phyloP scores from a whole-genome alignment of 352 stramenopile genomes.

The Globisporangium okanoganense region DNA sequence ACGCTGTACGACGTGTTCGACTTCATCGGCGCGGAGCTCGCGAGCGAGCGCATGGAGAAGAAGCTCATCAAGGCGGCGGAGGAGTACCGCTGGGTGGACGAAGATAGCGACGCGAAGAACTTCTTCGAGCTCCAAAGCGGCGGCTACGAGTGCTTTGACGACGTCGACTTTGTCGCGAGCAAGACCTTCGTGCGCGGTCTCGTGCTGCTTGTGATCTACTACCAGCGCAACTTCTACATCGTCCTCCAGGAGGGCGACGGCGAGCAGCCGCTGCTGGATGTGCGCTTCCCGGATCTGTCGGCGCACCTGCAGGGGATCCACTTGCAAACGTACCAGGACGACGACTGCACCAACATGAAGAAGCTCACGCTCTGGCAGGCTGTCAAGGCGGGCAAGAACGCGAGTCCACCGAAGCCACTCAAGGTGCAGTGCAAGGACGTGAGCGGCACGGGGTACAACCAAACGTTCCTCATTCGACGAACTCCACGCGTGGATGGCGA shows the following conservation, averaged over 20 bases:
- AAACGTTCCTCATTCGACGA: conserved; percentile 82
- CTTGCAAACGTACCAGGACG: conserved; percentile 75
- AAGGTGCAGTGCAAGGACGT: conserved; percentile 84
- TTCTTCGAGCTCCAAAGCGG: conserved; percentile 94
- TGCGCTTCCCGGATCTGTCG: conserved; percentile 92
- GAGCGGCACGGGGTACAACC: conserved; percentile 75
- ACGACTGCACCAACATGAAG: conserved; percentile 85
- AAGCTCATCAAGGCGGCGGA: conserved; percentile 83
- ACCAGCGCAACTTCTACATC: conserved; percentile 88
- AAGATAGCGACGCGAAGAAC: conserved; percentile 62
- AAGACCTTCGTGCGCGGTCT: conserved; percentile 85
- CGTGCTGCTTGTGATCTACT: conserved; percentile 83
- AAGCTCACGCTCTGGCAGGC: conserved; percentile 93
- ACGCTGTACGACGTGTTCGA: conserved; percentile 85
- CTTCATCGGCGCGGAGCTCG: conserved; percentile 81
- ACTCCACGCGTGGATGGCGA: conserved; percentile 35
- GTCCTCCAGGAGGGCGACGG: conserved; percentile 87
- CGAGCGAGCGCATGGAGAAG: conserved; percentile 71
- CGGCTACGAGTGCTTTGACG: conserved; percentile 84
- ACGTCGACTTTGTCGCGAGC: conserved; percentile 80
- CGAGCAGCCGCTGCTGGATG: conserved; percentile 92
- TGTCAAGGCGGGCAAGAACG: conserved; percentile 44
- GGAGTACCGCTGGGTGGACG: conserved; percentile 90
- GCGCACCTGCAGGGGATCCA: conserved; percentile 87
- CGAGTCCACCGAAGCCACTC: conserved; percentile 70